These are phyloP conservation scores for Podospora didyma DNA, from an alignment of 495 filamentous ascomycete genomes.

Conservation along the genomic window DNA sequence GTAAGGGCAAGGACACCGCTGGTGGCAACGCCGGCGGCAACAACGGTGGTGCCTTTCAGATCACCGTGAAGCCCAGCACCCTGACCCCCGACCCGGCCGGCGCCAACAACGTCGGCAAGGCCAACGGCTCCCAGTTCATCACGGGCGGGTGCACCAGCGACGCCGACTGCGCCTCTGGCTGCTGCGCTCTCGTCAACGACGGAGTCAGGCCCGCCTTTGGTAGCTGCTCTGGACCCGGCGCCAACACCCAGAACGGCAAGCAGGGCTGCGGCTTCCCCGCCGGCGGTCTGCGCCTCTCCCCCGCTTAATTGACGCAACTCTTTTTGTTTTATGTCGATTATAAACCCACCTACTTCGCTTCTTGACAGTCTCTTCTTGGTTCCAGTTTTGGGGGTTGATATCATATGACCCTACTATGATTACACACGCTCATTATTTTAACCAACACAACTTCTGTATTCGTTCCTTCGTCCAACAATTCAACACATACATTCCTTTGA, in stretches of 20 bases:
- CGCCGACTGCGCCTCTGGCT: constrained; percentile 24
- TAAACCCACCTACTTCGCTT: no score
- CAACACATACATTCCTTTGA: no score
- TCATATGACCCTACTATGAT: no score
- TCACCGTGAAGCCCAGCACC: background rate
- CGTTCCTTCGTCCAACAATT: no score
- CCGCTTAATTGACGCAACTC: no score
- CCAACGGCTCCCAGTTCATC: constrained; percentile 23
- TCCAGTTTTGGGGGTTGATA: no score
- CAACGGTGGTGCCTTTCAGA: no score
- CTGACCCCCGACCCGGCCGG: constrained; percentile 20
- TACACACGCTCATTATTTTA: no score
- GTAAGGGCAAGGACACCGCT: background rate
- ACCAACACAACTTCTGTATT: no score
- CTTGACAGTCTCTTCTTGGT: no score
- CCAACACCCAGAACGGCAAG: constrained; percentile 42
- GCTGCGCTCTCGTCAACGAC: constrained; percentile 24
- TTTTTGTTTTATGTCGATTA: no score
- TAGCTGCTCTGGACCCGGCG: constrained; percentile 37
- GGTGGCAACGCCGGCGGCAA: background rate
- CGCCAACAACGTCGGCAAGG: constrained; percentile 22
- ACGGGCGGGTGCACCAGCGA: constrained; percentile 21
- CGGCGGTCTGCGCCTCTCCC: constrained; percentile 1
- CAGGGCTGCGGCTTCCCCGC: constrained; percentile 43
- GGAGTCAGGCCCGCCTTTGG: constrained; percentile 23